phyloP scores from a whole-genome alignment of 2,329 filamentous ascomycete species.

The Penicillium vulpinum region DNA sequence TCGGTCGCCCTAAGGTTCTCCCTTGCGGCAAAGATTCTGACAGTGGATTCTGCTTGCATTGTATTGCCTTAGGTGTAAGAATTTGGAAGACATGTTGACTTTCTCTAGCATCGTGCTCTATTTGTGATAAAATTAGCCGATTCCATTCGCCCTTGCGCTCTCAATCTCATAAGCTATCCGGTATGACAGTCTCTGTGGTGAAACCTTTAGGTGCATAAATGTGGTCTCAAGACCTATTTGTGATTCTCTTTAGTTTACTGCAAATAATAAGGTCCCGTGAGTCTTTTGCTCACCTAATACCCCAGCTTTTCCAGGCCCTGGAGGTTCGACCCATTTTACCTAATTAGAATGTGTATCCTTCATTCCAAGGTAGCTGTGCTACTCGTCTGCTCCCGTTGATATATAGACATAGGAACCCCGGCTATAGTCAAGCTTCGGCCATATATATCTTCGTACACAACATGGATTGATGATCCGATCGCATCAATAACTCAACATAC shows the following conservation, averaged over 20 bases:
- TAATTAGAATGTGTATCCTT: neutral
- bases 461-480: neutral
- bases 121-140: neutral
- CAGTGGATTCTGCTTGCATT: neutral
- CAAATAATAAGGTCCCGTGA: neutral
- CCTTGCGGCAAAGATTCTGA: slow-evolving; percentile 1
- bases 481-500: no score
- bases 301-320: neutral
- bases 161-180: neutral
- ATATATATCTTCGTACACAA: neutral
- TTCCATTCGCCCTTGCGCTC: neutral
- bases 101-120: neutral
- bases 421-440: neutral
- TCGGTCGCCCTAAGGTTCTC: neutral
- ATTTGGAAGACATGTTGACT: neutral
- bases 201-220: neutral
- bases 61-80: neutral
- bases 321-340: no score
- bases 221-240: neutral
- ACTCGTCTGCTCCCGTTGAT: neutral
- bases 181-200: neutral
- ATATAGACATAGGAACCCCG: neutral
- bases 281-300: neutral
- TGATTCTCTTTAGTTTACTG: neutral
- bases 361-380: neutral